These are phyloP conservation scores for Ophiosphaerella korrae DNA, from an alignment of 2,329 filamentous ascomycete genomes.

Conservation along the genomic window DNA sequence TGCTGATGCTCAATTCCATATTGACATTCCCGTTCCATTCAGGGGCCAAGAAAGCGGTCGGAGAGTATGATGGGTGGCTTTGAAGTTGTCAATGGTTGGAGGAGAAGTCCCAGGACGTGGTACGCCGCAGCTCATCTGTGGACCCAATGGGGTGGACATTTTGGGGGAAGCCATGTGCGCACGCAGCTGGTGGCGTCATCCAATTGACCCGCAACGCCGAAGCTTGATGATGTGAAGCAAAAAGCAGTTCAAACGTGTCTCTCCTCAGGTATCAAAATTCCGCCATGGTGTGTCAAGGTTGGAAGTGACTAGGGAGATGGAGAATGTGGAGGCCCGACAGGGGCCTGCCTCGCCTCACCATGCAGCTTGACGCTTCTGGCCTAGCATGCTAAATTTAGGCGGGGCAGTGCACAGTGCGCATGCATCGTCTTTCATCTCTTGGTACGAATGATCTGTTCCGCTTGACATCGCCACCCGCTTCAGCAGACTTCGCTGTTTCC, in stretches of 20 bases:
- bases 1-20: too few relatives aligned
- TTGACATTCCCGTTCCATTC: too few relatives aligned
- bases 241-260: background rate
- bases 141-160: too few relatives aligned
- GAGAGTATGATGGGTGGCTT: too few relatives aligned
- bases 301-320: background rate
- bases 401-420: conserved; percentile 31
- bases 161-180: too few relatives aligned
- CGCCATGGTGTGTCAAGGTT: background rate
- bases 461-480: conserved; percentile 25
- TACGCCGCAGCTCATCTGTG: too few relatives aligned
- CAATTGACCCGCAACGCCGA: too few relatives aligned
- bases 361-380: conserved; percentile 1
- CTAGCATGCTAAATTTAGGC: conserved; percentile 37
- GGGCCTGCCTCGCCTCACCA: conserved; percentile 20
- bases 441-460: conserved; percentile 20
- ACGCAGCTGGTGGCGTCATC: background rate
- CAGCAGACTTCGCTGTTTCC: conserved; percentile 8
- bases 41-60: too few relatives aligned
- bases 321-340: background rate
- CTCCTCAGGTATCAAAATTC: background rate
- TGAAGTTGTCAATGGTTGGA: too few relatives aligned
- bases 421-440: conserved; percentile 16
- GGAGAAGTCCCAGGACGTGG: too few relatives aligned
- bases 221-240: background rate